Evolutionary conservation across 164 flowering plant species (phyloP), one percentile per base, ranked within the genome.

Genomic region (Litsea cubeba): DNA sequence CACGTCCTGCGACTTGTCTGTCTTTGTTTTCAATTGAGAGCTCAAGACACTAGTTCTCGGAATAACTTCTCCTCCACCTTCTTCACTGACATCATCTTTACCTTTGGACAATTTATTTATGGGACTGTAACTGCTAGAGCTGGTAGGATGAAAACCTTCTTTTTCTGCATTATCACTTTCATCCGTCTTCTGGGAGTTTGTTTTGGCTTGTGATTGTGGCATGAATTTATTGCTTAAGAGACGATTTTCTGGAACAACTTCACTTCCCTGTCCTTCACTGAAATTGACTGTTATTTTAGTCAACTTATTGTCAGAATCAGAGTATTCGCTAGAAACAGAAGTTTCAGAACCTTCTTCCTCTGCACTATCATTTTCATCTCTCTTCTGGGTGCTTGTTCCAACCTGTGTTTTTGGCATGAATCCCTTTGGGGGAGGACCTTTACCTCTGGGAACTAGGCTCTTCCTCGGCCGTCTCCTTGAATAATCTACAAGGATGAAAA

Each of bases 401-500:
- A 79, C 79, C 8, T 81, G 88, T 17, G 84, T 68, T 83, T 83
- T 91, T 26, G 91, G 91, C 58, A 51, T 15, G 71, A 84, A 87
- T 65, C 93, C 94, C 79, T 87, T 88, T 0, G 88, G 76, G 57
- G 84, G 28, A 76, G 94, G 74, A 32, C 85, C 83, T 79, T 78
- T 85, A n/a, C 86, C 63, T 81, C 84, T 84, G 7, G 95, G 66
- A 46, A 77, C 72, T 11, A 86, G 81, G 65, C 71, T 68, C 83
- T 83, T 93, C 76, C 84, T 86, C 12, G 73, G 88, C 75, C 84
- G 85, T 82, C 84, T 89, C 85, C 85, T 88, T 22, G 96, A 89
- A 82, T 85, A 90, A 74, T 91, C 98, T 93, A 77, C 71, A 65
- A 71, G 73, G 40, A 65, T 5, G 26, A 67, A 65, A 68, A 5